Evolutionary conservation across 495 filamentous ascomycete species (phyloP), one percentile per base, ranked within the genome.

Genomic region (Penicillium roqueforti): DNA sequence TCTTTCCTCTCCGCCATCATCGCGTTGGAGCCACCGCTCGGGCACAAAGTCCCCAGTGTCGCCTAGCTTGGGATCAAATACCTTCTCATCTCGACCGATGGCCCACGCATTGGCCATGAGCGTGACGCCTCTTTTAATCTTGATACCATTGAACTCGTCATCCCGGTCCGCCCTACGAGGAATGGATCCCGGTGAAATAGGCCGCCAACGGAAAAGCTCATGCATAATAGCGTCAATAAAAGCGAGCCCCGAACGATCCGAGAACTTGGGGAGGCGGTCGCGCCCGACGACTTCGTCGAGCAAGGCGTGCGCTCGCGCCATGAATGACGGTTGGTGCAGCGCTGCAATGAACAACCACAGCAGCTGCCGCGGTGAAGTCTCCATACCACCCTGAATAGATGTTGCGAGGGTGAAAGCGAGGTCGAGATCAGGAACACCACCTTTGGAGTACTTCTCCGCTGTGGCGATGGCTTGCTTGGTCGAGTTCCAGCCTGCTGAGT

Each of bases 51-150:
- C 61, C 9, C 59, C 41, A 1, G 31, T 20, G 28, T 55, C 56
- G 1, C 61, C 63, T 3, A 63, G 56, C 7, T 57, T 37, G 1
- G 54, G 59, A 40, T 67, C 61, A 36, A 69, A 69, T 0, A 64
- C 59, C 6, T 45, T 48, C 3, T 57, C 48, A 16, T 65, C 64
- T 14, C 66, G 63, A 25, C 63, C 54, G 42, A 70, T 67, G 0
- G 59, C 57, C 79, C 80, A 83, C 57, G 80, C 79, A 54, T 80
- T 81, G 0, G 79, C 78, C 34, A 83, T 68, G 16, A 83, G 58
- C 25, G 80, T 75, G 0, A 74, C 77, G 1, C 72, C 73, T 59
- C 79, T 80, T 42, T 65, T 67, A 53, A 83, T 81, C 44, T 66
- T 73, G 22, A 80, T 71, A 1, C 78, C 79, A 2, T 73, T 59